Evolutionary conservation across 129 eudicot genomes (phyloP).

Genomic region (Arctium lappa): DNA sequence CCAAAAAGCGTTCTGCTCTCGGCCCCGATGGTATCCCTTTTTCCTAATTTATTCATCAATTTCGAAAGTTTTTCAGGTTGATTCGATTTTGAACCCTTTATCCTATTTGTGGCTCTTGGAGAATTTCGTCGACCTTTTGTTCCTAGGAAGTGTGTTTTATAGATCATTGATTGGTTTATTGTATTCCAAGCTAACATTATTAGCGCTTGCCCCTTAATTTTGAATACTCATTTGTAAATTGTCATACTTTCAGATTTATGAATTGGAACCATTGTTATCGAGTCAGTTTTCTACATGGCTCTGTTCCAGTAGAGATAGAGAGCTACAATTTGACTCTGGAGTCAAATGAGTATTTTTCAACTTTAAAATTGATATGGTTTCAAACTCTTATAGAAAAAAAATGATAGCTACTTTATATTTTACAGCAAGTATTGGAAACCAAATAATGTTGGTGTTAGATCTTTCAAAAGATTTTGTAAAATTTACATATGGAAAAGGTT

Average conservation of each 20-base stretch:
- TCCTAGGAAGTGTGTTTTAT: slow-evolving; percentile 3
- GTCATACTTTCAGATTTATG: not conserved
- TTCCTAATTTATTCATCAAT: not conserved
- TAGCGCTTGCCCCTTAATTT: not conserved
- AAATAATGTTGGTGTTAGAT: slow-evolving; percentile 8
- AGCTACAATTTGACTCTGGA: not conserved
- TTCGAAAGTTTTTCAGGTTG: not conserved
- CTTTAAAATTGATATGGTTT: not conserved
- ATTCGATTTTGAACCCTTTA: not conserved
- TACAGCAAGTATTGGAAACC: not conserved
- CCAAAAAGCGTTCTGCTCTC: slow-evolving; percentile 73
- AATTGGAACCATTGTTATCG: not conserved
- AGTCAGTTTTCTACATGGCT: not conserved
- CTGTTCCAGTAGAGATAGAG: not conserved
- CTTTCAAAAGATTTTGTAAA: not conserved
- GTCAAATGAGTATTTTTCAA: not conserved
- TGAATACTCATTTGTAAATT: not conserved
- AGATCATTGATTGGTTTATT: slow-evolving; percentile 3
- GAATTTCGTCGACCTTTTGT: slow-evolving; percentile 14
- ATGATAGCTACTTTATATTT: not conserved
- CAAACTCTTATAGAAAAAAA: not conserved
- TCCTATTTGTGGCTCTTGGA: not conserved
- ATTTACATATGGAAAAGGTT: not conserved
- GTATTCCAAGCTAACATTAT: not conserved
- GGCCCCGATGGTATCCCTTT: slow-evolving; percentile 69